Conservation (phyloP, 2,329 filamentous ascomycete genomes). For the Akanthomyces uredinophilus region DNA sequence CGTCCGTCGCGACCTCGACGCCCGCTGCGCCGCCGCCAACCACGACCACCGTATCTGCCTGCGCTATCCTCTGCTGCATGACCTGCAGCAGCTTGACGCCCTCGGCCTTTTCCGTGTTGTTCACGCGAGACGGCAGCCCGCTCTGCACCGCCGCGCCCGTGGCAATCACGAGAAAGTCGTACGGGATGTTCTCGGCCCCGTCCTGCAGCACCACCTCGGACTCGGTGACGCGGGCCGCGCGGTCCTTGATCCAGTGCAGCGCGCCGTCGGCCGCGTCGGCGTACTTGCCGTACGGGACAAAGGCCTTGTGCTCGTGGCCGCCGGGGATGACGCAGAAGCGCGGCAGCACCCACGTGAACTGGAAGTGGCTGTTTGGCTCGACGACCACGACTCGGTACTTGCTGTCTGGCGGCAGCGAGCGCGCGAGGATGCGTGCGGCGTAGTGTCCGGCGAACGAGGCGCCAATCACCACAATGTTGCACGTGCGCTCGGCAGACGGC, state of each 20-base stretch:
- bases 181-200: slow-evolving; percentile 41
- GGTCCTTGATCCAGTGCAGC: slow-evolving; percentile 38
- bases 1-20: slow-evolving; percentile 56
- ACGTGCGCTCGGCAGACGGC: slow-evolving; percentile 21
- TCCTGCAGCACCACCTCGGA: slow-evolving; percentile 36
- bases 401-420: slow-evolving; percentile 40
- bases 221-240: slow-evolving; percentile 33
- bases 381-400: slow-evolving; percentile 49
- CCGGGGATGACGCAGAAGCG: slow-evolving; percentile 50
- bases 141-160: slow-evolving; percentile 46
- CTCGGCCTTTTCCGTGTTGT: slow-evolving; percentile 34
- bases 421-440: slow-evolving; percentile 42
- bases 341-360: slow-evolving; percentile 57
- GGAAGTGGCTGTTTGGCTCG: slow-evolving; percentile 56
- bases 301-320: slow-evolving; percentile 51
- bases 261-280: slow-evolving; percentile 30
- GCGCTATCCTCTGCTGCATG: slow-evolving; percentile 42
- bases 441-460: slow-evolving; percentile 54
- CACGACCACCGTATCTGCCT: slow-evolving; percentile 41
- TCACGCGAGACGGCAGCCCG: slow-evolving; percentile 44
- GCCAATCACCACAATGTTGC: slow-evolving; percentile 51
- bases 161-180: slow-evolving; percentile 52
- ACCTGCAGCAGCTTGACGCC: slow-evolving; percentile 38
- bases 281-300: slow-evolving; percentile 51
- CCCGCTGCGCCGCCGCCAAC: slow-evolving; percentile 58